A percentile compares a stretch with the other conserved stretches of the same genome.
Conservation (phyloP, 192 early-diverging fungal genomes). For the Dispira parvispora region DNA sequence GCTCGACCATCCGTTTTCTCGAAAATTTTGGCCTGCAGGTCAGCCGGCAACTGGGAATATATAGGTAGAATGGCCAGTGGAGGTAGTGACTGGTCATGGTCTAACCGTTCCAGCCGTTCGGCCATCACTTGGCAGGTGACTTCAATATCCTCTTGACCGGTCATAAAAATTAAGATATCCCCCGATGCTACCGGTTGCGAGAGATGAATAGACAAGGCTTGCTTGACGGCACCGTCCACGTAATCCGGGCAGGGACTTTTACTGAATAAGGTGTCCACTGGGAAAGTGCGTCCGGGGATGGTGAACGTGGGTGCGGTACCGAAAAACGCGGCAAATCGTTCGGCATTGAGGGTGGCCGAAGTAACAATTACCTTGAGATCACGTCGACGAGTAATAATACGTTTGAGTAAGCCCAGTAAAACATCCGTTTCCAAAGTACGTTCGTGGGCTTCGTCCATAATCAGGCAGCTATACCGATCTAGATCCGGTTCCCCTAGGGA, state of each 20-base stretch:
- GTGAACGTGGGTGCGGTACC: constrained; percentile 82
- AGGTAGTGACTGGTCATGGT: constrained; percentile 35
- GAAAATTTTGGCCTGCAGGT: constrained; percentile 93
- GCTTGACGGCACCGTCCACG: constrained; percentile 83
- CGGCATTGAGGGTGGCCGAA: constrained; percentile 88
- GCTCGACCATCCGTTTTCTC: constrained; percentile 67
- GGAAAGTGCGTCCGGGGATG: constrained; percentile 90
- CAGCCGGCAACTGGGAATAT: constrained; percentile 84
- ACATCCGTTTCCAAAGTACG: constrained; percentile 93
- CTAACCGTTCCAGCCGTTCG: constrained; percentile 54
- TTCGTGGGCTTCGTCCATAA: constrained; percentile 99
- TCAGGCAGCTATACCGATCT: constrained; percentile 74
- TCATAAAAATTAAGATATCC: constrained; percentile 89
- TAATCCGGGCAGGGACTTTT: constrained; percentile 92
- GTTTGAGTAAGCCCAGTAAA: constrained; percentile 82
- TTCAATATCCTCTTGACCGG: constrained; percentile 98
- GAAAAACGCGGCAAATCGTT: constrained; percentile 86
- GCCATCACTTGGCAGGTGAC: constrained; percentile 51
- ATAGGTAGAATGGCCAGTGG: constrained; percentile 80
- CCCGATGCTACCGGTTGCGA: constrained; percentile 62
- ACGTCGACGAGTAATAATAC: constrained; percentile 52
- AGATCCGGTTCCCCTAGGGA: constrained; percentile 72
- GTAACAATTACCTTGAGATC: constrained; percentile 94
- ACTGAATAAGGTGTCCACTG: constrained; percentile 87
- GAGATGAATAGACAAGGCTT: constrained; percentile 89